Conservation (phyloP, 805 yeast genomes). For the Cyberlindnera amylophila region DNA sequence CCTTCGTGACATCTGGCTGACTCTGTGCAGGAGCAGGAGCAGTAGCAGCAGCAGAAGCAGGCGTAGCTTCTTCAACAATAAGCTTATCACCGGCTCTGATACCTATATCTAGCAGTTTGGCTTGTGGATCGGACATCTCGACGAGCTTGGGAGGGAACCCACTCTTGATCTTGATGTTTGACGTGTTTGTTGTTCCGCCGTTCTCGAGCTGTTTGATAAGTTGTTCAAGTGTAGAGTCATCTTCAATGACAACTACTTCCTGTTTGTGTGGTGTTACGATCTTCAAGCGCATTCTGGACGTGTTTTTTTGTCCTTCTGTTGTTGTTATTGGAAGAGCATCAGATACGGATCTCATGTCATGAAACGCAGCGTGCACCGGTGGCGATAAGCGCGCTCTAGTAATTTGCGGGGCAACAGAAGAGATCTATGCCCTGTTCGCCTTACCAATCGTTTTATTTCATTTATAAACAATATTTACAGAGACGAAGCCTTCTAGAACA, state of each 20-base stretch:
- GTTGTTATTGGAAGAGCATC: too few species aligned
- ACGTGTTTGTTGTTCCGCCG: conserved; percentile 2
- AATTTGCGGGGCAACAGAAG: too few species aligned
- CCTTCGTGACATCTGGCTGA: background rate
- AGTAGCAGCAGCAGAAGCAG: background rate
- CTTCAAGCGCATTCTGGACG: conserved; percentile 36
- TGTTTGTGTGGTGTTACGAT: conserved; percentile 27
- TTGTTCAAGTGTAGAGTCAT: conserved; percentile 33
- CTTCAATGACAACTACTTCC: conserved; percentile 35
- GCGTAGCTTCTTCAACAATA: conserved; percentile 29
- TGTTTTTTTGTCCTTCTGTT: background rate
- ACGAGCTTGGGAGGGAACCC: conserved; percentile 63
- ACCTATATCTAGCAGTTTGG: conserved; percentile 38
- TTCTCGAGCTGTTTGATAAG: conserved; percentile 26
- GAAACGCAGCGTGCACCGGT: too few species aligned
- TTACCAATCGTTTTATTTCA: too few species aligned
- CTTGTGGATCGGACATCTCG: conserved; percentile 25
- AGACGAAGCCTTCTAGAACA: too few species aligned
- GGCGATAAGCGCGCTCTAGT: background rate
- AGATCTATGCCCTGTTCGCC: too few species aligned
- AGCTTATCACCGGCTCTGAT: conserved; percentile 59
- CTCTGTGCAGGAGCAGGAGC: background rate
- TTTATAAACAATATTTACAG: too few species aligned
- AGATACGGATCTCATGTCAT: too few species aligned
- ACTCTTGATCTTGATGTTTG: conserved; percentile 33